Evolutionary conservation across 2,329 filamentous ascomycete species (phyloP), one percentile per base, ranked within the genome.

Genomic region (Claviceps maximensis): DNA sequence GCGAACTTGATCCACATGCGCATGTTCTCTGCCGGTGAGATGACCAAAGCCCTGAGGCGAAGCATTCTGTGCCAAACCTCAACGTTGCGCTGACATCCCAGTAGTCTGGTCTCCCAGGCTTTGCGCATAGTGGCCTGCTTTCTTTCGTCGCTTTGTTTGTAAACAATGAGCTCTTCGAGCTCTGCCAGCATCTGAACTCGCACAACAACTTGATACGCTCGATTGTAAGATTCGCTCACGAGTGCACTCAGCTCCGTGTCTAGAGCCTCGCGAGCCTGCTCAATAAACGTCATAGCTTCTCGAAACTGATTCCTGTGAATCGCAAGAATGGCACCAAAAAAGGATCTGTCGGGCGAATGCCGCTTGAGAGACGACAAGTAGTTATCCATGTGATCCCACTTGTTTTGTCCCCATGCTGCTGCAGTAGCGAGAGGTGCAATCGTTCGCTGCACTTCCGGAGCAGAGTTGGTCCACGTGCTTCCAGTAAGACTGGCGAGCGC

Each of bases 1-100:
- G 93, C 88, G 66, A 96, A 98, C 67, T 98, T 99, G 74, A 98
- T 97, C 83, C 90, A 96, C 89, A 98, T 98, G 62, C 95, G 87
- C 75, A 95, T 89, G 63, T 96, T 96, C 66, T 99, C 90, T 36
- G 82, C 82, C 0, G 94, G 91, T 0, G 84, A 84, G 56, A 97
- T 91, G 55, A 99, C 93, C 50, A 99, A 76, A 21, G 89, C 87
- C 55, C 93, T 83, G 33, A 98, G 83, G 65, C 95, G 93, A 53
- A 99, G 82, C 89, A 97, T 97, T 55, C 93, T 83, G 66, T 96
- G 90, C 93, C 93, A 99, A 3, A 97, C 89, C 63, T 99, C 93
- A 21, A 96, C 90, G 61, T 97, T 96, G 54, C 93, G 86, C 67
- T 98, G 91, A 60, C 93, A 96, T 15, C 93, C 93, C 65, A 93